Base-by-base conservation (phyloP, 768 basidiomycete genomes). In the Amanita subjunquillea region DNA sequence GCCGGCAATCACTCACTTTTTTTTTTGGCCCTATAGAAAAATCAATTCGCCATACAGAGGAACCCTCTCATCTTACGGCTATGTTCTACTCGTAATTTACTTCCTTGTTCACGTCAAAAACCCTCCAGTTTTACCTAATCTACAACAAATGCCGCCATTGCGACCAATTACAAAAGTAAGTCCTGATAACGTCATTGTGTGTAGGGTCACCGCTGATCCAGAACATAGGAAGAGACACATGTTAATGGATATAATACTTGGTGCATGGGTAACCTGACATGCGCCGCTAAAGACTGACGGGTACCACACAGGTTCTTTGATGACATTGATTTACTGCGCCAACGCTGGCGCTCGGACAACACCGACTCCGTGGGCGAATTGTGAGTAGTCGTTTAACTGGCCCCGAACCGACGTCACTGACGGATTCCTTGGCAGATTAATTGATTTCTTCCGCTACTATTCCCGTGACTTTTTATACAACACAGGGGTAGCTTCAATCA, bases 31-130 rank as follows among this genome's bases (percentile, higher is more conserved):
- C 9, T 25, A 1, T 60, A 91, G 89, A 69, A 94, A 96, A 82
- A 96, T 99, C 68, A 99, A 99, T 69, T 96, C 93, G 48, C 93
- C 95, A 9, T 99, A 98, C 69, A 83, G 91, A 62, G 95, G 95
- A 56, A 98, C 95, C 1, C 74, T 99, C 50, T 94, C 91, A 51
- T 95, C 93, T 50, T 97, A 99, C 65, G 95, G 95, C 57, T 97
- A 95, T 71, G 94, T 95, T 58, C 78, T 99, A 49, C 86, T 99
- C 68, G 95, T 97, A 66, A 91, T 99, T 61, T 96, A 94, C 72
- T 99, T 92, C 71, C 80, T 98, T 50, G 84, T 94, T 43, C 96
- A 99, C 67, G 93, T 98, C 72, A 95, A 96, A 73, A 91, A 91
- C 59, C 94, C 95, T 51, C 90, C 94, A 23, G 90, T 99, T 40